Evolutionary conservation across 2,329 filamentous ascomycete genomes (phyloP).

Genomic region (Pestalotiopsis sp.): DNA sequence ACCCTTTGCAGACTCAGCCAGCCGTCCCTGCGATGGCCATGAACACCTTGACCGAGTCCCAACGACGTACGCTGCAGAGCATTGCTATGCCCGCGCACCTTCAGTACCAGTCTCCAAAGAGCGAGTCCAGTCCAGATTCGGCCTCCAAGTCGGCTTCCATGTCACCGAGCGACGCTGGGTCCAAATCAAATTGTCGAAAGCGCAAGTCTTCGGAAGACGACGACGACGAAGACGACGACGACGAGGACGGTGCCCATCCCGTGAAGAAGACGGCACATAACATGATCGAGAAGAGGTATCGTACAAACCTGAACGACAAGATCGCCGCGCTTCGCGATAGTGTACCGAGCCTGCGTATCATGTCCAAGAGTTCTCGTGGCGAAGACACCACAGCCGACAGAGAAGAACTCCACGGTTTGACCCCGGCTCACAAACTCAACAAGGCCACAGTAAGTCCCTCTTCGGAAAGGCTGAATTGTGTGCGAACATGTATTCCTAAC

Average conservation of each 20-base stretch:
- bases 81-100: constrained; percentile 68
- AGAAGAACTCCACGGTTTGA: constrained; percentile 79
- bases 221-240: constrained; percentile 63
- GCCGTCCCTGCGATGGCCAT: constrained; percentile 35
- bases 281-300: constrained; percentile 96
- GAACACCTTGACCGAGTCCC: constrained; percentile 55
- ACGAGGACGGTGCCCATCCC: constrained; percentile 58
- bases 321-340: constrained; percentile 90
- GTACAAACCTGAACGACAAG: constrained; percentile 96
- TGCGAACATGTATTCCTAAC: constrained; percentile 20
- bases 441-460: constrained; percentile 77
- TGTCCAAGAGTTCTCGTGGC: constrained; percentile 71
- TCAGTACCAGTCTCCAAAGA: constrained; percentile 61
- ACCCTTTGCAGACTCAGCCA: constrained; percentile 27
- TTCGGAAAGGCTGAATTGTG: not conserved
- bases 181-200: constrained; percentile 57
- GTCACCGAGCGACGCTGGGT: constrained; percentile 62
- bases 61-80: constrained; percentile 62
- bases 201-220: constrained; percentile 69
- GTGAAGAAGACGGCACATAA: constrained; percentile 95
- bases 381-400: constrained; percentile 74
- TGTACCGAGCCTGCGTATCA: constrained; percentile 85
- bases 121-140: constrained; percentile 61
- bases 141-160: constrained; percentile 48
- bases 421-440: constrained; percentile 91